Evolutionary conservation across 2,329 filamentous ascomycete species (phyloP).

Genomic region (Trichoderma sp.): DNA sequence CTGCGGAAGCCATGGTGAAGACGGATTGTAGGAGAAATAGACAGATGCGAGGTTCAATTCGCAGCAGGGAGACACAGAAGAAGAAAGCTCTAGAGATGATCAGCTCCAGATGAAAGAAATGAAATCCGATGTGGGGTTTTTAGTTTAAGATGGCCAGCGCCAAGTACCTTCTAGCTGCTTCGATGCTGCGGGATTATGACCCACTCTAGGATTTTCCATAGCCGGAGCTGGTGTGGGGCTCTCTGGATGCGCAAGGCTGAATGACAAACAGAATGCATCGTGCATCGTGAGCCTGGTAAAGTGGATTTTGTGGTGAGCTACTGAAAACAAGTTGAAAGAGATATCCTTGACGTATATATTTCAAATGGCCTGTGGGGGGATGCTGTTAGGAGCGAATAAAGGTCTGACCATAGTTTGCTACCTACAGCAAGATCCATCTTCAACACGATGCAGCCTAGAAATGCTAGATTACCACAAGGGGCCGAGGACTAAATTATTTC

Average conservation of each 20-base stretch:
- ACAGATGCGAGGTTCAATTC: background rate
- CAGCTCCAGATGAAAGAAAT: conserved; percentile 9
- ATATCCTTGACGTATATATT: background rate
- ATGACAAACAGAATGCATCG: background rate
- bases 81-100: conserved; percentile 20
- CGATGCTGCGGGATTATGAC: conserved; percentile 39
- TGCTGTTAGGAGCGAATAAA: too few relatives aligned
- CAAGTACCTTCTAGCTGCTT: conserved; percentile 46
- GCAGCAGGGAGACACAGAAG: conserved; percentile 4
- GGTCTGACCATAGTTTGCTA: too few relatives aligned
- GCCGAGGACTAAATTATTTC: background rate
- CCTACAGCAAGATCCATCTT: background rate
- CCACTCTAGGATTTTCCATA: conserved; percentile 36
- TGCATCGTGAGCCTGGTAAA: background rate
- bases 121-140: conserved; percentile 34
- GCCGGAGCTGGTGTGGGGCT: conserved; percentile 32
- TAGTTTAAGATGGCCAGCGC: conserved; percentile 21
- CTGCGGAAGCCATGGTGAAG: conserved; percentile 58
- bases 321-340: background rate
- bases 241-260: background rate
- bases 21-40: background rate
- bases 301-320: background rate
- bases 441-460: background rate
- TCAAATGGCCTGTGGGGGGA: too few relatives aligned
- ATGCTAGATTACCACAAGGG: background rate